A percentile compares a stretch with the other conserved stretches of the same genome.
Conservation (phyloP, 441 rosid genomes). For the Adansonia gregorii region DNA sequence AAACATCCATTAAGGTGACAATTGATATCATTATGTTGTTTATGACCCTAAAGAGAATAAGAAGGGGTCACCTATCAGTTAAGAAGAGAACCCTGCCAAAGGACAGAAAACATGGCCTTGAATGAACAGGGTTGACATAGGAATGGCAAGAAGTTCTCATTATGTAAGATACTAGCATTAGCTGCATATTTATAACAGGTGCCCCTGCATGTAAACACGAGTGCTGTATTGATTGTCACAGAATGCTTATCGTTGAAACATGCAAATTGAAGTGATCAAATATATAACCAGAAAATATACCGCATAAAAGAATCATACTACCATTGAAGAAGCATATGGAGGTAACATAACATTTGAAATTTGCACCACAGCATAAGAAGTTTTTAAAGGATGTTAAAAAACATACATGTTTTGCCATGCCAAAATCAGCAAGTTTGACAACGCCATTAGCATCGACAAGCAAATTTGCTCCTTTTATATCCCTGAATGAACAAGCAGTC, state of each 20-base stretch:
- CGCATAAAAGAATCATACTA: not conserved
- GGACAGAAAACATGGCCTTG: not conserved
- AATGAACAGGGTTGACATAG: not conserved
- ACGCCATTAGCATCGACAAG: conserved; percentile 61
- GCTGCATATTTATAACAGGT: not conserved
- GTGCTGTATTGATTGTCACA: not conserved
- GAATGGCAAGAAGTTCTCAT: not conserved
- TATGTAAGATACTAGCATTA: not conserved
- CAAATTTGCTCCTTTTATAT: conserved; percentile 77
- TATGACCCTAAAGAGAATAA: not conserved
- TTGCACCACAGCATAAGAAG: not conserved
- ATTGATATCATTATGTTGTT: not conserved
- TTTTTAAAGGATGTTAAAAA: not conserved
- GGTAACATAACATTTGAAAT: not conserved
- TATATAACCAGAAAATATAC: not conserved
- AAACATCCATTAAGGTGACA: not conserved
- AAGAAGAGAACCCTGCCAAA: not conserved
- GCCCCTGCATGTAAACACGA: not conserved
- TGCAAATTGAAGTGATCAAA: conserved; percentile 18
- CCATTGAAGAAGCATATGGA: not conserved
- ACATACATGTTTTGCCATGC: conserved; percentile 68
- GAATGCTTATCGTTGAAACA: not conserved
- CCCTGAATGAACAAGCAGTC: conserved; percentile 47
- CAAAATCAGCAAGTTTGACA: conserved; percentile 71
- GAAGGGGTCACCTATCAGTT: not conserved